Percentiles rank a stretch among this genome's conserved stretches.
These are phyloP conservation scores for Chlorella ohadii DNA, from an alignment of 139 green algal genomes.

Conservation along the genomic window DNA sequence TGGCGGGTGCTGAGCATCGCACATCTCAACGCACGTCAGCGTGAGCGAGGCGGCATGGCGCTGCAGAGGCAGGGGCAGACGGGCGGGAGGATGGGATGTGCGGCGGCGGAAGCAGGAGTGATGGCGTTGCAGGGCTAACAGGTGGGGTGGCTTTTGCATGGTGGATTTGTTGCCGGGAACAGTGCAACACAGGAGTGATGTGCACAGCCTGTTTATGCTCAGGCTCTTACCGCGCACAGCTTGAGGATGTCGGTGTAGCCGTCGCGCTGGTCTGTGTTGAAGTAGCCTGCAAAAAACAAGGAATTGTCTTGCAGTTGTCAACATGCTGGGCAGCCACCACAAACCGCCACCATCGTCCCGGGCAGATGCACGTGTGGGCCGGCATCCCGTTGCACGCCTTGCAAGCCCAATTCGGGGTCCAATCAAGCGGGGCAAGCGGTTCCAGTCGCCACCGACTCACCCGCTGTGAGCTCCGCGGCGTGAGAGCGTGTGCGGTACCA, in stretches of 20 bases:
- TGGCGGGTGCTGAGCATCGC: constrained; percentile 91
- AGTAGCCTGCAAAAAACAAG: constrained; percentile 77
- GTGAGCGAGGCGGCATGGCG: constrained; percentile 82
- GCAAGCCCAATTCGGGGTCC: too few species aligned
- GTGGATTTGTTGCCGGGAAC: too few species aligned
- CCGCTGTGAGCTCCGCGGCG: constrained; percentile 93
- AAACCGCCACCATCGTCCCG: too few species aligned
- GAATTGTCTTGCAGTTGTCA: too few species aligned
- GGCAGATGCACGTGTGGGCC: too few species aligned
- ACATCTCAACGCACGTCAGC: constrained; percentile 99
- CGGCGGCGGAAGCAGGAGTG: neutral
- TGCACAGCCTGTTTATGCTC: neutral
- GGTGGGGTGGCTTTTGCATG: neutral
- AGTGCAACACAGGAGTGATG: neutral
- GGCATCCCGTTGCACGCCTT: too few species aligned
- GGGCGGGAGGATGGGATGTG: neutral
- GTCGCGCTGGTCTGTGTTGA: constrained; percentile 85
- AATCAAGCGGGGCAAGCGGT: too few species aligned
- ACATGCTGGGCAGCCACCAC: too few species aligned
- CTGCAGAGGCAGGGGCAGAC: neutral
- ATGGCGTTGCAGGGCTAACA: neutral
- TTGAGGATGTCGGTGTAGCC: constrained; percentile 84
- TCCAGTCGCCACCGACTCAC: too few species aligned
- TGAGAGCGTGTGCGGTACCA: constrained; percentile 91
- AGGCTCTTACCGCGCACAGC: constrained; percentile 73